Base-by-base conservation (phyloP, 768 basidiomycete species). In the Macrocybe gigantea region DNA sequence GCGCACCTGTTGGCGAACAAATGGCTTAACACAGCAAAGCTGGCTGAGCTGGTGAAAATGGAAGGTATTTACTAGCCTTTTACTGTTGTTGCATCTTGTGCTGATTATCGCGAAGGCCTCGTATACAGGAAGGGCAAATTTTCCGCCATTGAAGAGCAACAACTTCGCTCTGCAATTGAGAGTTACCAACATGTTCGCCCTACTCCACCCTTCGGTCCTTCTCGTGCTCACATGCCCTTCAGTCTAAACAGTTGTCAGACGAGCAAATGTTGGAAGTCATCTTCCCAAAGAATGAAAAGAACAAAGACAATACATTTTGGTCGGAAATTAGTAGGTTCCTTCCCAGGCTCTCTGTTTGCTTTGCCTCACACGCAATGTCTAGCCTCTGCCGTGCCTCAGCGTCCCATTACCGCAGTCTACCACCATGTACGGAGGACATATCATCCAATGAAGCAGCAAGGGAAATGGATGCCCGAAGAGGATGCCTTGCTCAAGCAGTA, bases 111-210 rank as follows among this genome's bases (percentile, higher is more conserved):
- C 50, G 15, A 49, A 91, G 88, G 88, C 32, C 76, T 92, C n/a
- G 76, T 87, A 2, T 91, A 88, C 63, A 90, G 85, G 67, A 90
- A 90, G 64, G 89, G 89, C 10, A 91, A 88, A 59, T 93, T 93
- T 57, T 89, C 88, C 22, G 78, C 83, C 0, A 80, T 81, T 37
- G 89, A 93, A 58, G 85, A 82, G 49, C 73, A 80, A 22, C 82
- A 83, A 52, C 63, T 91, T 1, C 73, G 67, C 52, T 62, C 64
- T 10, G 88, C 88, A 6, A 80, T 92, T 33, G 80, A 84, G 48
- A 63, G 66, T 7, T 89, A 82, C 59, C 74, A 76, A 46, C 55
- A 63, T 13, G 87, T 86, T 56, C 41, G 82, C 69, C 13, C 12
- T 41, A n/a, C 41, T 45, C 47, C 14, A 30, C 30, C 33, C 38